Conservation (phyloP, 306 rosid species). For the Trifolium repens region DNA sequence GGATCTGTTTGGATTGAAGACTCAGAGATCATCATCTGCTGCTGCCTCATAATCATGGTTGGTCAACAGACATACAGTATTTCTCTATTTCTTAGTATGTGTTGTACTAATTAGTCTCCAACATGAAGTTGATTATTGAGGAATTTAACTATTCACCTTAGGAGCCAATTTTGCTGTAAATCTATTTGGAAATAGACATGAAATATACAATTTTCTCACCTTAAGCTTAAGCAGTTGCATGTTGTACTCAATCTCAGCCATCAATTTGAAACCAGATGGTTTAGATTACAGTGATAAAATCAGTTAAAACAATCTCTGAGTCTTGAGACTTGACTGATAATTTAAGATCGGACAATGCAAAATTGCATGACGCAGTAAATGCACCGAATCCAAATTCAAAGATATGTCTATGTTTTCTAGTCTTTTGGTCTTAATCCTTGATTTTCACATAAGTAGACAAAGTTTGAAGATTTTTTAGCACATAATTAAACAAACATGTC, state of each 20-base stretch:
- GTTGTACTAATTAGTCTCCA: constrained; percentile 22
- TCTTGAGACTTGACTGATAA: too few relatives aligned
- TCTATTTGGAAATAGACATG: constrained; percentile 11
- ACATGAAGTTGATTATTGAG: constrained; percentile 27
- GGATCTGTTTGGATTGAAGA: constrained; percentile 73
- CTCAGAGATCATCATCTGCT: constrained; percentile 47
- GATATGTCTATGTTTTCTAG: too few relatives aligned
- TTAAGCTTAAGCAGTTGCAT: not conserved
- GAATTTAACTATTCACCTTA: constrained; percentile 4
- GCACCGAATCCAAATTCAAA: too few relatives aligned
- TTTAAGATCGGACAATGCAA: too few relatives aligned
- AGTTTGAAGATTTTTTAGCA: too few relatives aligned
- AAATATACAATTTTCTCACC: not conserved
- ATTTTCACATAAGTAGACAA: too few relatives aligned
- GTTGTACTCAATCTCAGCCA: not conserved
- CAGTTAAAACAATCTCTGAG: not conserved
- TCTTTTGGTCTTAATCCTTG: too few relatives aligned
- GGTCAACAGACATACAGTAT: constrained; percentile 1
- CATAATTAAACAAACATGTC: too few relatives aligned
- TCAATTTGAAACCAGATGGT: not conserved
- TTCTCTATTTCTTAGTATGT: constrained; percentile 19
- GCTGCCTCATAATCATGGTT: constrained; percentile 42
- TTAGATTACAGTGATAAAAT: too few relatives aligned
- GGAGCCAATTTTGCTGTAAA: not conserved
- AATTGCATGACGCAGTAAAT: too few relatives aligned